Evolutionary conservation across 176 grass and related monocot species (phyloP), one percentile per base, ranked within the genome.

Genomic region (Oryza punctata): DNA sequence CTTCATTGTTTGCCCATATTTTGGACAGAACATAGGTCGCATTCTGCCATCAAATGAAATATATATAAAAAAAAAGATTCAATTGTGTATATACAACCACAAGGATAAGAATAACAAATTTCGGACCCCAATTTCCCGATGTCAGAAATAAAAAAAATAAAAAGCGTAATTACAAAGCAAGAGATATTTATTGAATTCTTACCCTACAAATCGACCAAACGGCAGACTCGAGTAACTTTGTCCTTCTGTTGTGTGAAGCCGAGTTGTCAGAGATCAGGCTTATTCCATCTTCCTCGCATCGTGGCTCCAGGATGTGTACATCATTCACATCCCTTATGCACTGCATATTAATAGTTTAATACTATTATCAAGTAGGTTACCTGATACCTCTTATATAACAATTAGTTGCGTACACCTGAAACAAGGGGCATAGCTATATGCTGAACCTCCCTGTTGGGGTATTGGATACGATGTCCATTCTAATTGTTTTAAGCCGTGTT

Each of bases 1-100:
- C 27, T 24, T 65, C 75, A 8, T 89, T 50, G 40, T 93, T 82
- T 76, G 87, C 28, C 91, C 91, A 93, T 3, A 78, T 1, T 44
- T 82, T 73, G 13, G 87, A 90, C 2, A 91, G 52, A 41, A 78
- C 26, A 32, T 88, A 81, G 15, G 61, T 78, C 1, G 64, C 87
- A 43, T 18, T 77, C 69, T 72, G 79, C 7, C 52, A 69, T 7
- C 10, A 67, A 24, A 33, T 15, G 11, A n/a, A 49, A 9, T 10
- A 5, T 12, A 54, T 8, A 54, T n/a, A n/a, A n/a, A 69, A 2
- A 67, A 10, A 16, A 23, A 71, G n/a, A 71, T 43, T 10, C 5
- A 37, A 12, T 72, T 72, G 11, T 18, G 11, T 50, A 50, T 18
- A 5, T 45, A 45, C 11, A 45, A 3, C 10, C 43, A 12, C 11